Conservation (phyloP, 2,329 filamentous ascomycete genomes). For the Juglanconis juglandina region DNA sequence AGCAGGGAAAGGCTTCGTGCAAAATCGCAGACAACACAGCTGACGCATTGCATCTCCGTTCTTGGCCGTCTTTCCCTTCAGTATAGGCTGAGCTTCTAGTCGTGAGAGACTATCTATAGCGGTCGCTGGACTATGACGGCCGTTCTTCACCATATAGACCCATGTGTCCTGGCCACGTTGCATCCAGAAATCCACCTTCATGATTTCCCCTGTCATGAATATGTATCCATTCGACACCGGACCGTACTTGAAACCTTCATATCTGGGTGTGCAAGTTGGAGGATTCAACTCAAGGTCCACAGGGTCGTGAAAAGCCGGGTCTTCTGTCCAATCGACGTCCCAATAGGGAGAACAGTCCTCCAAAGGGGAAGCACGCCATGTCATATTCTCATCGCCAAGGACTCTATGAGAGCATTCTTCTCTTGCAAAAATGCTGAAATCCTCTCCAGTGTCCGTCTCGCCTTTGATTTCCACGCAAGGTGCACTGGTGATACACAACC, state of each 20-base stretch:
- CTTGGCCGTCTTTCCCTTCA: neutral
- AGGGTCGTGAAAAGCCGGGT: neutral
- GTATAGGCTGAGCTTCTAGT: neutral
- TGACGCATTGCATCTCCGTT: neutral
- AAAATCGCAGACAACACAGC: neutral
- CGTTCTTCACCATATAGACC: neutral
- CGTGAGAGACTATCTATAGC: neutral
- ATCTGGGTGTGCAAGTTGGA: neutral
- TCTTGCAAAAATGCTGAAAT: neutral
- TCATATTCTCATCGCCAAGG: neutral
- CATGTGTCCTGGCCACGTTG: neutral
- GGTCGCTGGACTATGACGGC: neutral
- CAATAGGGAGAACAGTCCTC: neutral
- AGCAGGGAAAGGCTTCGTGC: neutral
- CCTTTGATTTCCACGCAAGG: neutral
- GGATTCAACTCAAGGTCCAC: neutral
- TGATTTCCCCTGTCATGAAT: neutral
- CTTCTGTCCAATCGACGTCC: neutral
- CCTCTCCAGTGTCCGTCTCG: neutral
- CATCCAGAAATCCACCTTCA: neutral
- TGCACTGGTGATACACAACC: neutral
- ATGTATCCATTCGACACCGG: neutral
- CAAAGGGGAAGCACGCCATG: neutral
- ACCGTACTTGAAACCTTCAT: neutral
- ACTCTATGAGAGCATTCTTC: neutral